Percentiles rank a stretch among this genome's conserved stretches.
These are phyloP conservation scores for Pelargonium nanum DNA, from an alignment of 345 rosid genomes.

Conservation along the genomic window DNA sequence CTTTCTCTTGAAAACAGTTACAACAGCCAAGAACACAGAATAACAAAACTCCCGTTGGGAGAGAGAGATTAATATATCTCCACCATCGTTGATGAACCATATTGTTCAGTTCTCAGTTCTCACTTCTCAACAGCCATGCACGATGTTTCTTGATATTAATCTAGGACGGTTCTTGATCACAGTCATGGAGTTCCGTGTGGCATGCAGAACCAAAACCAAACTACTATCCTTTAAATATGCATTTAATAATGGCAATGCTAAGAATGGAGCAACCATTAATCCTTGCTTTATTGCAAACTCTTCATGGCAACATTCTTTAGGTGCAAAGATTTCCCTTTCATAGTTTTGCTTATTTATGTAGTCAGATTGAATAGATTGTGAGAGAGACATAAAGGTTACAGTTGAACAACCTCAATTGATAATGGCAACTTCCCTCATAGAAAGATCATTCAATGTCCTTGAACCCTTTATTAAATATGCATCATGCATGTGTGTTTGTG, in stretches of 20 bases:
- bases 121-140: no score
- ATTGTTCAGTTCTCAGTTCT: background rate
- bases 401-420: background rate
- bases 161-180: background rate
- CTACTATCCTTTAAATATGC: slow-evolving; percentile 13
- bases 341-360: no score
- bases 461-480: background rate
- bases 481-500: background rate
- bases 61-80: background rate
- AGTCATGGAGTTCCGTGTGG: background rate
- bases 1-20: background rate
- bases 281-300: background rate
- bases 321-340: background rate
- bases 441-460: background rate
- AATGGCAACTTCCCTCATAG: background rate
- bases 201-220: background rate
- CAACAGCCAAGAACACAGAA: background rate
- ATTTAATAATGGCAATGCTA: background rate
- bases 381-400: background rate
- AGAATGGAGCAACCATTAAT: background rate
- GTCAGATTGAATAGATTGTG: background rate
- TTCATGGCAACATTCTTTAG: background rate
- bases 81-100: background rate
- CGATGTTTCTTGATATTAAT: no score
- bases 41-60: background rate